Base-by-base conservation (phyloP, 441 rosid species). In the Mallotus repandus region DNA sequence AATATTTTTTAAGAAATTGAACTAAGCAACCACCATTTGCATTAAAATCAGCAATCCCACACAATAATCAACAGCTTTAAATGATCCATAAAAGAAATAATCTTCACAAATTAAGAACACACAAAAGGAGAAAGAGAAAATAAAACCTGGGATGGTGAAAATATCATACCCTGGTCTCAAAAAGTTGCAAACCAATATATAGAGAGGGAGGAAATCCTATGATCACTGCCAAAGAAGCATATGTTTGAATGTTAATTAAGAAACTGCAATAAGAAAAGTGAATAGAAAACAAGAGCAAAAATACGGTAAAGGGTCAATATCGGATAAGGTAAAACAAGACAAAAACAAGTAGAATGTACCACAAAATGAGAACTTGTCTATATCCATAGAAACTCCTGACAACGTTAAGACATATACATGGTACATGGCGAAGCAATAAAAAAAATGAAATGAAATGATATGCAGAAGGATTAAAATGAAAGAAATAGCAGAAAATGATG, bases 321-420 rank as follows among this genome's bases (percentile, higher is more conserved):
- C 69, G 70, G 69, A 74, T 53, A 62, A 82, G 71, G 75, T 50
- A 74, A 76, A 75, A 63, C 57, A 64, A 38, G 74, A 69, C 67
- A 66, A 63, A 74, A 73, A 15, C 66, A 57, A 22, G 46, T 50
- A 46, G 49, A 72, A 69, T 29, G 64, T 22, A 64, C 35, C n/a
- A 72, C 50, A 64, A 70, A 22, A 62, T 58, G 0, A 45, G 32
- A 35, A 55, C 9, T 22, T 75, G 77, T 71, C 70, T 62, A 48
- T 62, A 74, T 79, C 76, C 69, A 65, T 38, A 74, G 22, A 63
- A 35, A 64, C 72, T 38, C 1, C 72, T 19, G 41, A 48, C 22
- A 66, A 66, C 2, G 22, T 12, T 52, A 45, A 22, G 41, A 35
- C 4, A 35, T 35, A 35, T 35, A 38, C 57, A 18, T 14, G 25